These are phyloP conservation scores for Gnaphalium uliginosum DNA, from an alignment of 129 eudicot genomes.

Conservation along the genomic window DNA sequence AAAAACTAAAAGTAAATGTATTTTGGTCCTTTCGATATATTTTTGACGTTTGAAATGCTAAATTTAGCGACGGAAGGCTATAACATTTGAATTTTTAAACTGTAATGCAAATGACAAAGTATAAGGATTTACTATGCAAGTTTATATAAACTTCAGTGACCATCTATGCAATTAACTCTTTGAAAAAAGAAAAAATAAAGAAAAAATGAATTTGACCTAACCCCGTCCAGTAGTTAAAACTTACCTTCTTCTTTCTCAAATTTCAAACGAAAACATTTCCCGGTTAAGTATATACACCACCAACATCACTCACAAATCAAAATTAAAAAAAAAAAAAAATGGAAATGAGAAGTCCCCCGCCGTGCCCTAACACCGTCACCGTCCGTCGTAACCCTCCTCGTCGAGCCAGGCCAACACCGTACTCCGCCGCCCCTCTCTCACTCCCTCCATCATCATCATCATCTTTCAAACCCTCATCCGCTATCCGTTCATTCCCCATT, in stretches of 20 bases:
- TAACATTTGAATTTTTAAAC: too few species aligned
- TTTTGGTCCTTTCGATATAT: too few species aligned
- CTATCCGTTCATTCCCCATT: slow-evolving; percentile 51
- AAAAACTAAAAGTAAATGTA: too few species aligned
- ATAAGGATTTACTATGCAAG: too few species aligned
- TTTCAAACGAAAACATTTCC: slow-evolving; percentile 13
- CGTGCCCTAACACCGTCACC: slow-evolving; percentile 61
- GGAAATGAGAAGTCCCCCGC: slow-evolving; percentile 49
- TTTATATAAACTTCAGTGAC: too few species aligned
- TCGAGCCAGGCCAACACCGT: slow-evolving; percentile 61
- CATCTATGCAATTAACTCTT: too few species aligned
- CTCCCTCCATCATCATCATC: slow-evolving; percentile 31
- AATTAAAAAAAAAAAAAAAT: slow-evolving; percentile 15
- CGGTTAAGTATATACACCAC: slow-evolving; percentile 16
- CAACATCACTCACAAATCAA: not conserved
- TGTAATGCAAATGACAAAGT: too few species aligned
- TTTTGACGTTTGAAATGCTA: too few species aligned
- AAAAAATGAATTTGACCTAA: too few species aligned
- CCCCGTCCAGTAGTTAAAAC: too few species aligned
- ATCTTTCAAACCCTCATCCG: slow-evolving; percentile 21
- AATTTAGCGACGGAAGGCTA: too few species aligned
- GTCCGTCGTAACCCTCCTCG: slow-evolving; percentile 82
- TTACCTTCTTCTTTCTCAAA: not conserved
- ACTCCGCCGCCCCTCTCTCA: slow-evolving; percentile 41
- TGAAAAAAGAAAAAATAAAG: too few species aligned